Conservation (phyloP, 192 early-diverging fungal genomes). For the Coemansia sp. region DNA sequence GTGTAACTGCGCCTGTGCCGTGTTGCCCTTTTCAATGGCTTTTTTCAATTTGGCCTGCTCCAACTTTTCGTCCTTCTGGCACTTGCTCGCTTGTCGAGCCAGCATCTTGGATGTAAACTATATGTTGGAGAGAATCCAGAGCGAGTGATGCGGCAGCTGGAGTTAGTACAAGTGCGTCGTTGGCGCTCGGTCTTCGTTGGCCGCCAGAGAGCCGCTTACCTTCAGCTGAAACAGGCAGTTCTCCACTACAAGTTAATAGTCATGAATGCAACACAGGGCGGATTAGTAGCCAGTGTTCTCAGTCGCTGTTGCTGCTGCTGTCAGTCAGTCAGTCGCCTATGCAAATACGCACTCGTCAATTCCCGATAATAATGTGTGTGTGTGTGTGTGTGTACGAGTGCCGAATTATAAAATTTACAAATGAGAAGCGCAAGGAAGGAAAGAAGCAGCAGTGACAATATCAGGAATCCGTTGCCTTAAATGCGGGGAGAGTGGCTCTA, state of each 20-base stretch:
- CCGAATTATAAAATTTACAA: not conserved
- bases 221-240: conserved; percentile 6
- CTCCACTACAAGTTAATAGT: not conserved
- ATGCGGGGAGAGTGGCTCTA: not conserved
- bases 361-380: not conserved
- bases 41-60: conserved; percentile 90
- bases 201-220: not conserved
- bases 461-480: not conserved
- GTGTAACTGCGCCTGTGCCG: conserved; percentile 90
- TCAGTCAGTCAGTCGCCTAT: not conserved
- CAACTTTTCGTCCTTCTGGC: conserved; percentile 75
- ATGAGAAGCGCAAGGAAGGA: not conserved
- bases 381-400: not conserved
- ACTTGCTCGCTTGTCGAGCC: conserved; percentile 79
- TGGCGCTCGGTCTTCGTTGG: not conserved
- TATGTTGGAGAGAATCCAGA: not conserved
- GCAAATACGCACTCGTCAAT: not conserved
- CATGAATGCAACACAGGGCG: not conserved
- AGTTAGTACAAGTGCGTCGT: not conserved
- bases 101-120: conserved; percentile 93
- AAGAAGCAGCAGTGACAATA: not conserved
- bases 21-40: conserved; percentile 90
- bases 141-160: not conserved
- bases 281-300: not conserved
- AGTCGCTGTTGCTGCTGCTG: not conserved